phyloP scores from a whole-genome alignment of 2,329 filamentous ascomycete species.

The Pyrenophora tritici-repentis region DNA sequence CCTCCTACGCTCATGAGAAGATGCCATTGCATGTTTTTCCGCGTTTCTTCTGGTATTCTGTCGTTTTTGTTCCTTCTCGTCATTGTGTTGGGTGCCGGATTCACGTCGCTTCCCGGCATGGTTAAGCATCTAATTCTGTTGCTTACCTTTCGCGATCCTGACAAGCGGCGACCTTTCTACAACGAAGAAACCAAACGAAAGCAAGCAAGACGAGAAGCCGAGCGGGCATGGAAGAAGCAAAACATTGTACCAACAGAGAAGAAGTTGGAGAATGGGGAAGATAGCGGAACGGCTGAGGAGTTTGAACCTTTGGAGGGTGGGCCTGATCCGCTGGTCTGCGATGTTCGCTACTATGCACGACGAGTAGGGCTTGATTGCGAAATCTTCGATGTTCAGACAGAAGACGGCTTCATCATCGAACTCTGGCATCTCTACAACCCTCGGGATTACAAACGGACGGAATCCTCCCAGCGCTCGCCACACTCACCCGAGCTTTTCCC shows the following conservation, averaged over 20 bases:
- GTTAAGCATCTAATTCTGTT: constrained; percentile 57
- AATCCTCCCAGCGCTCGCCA: constrained; percentile 56
- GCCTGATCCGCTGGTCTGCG: constrained; percentile 75
- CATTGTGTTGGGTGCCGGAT: constrained; percentile 75
- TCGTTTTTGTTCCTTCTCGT: constrained; percentile 77
- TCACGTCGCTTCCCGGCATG: constrained; percentile 66
- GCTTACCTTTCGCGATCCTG: constrained; percentile 64
- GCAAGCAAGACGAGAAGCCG: constrained; percentile 61
- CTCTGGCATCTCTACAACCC: constrained; percentile 92
- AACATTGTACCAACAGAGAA: constrained; percentile 44
- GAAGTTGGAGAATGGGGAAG: constrained; percentile 48
- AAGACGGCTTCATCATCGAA: constrained; percentile 89
- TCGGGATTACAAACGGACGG: constrained; percentile 65
- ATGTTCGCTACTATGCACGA: constrained; percentile 84
- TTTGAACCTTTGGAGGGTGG: constrained; percentile 80
- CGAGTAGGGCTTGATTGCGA: constrained; percentile 87
- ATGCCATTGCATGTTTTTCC: constrained; percentile 69
- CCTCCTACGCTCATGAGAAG: constrained; percentile 69
- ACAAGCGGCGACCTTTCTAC: constrained; percentile 68
- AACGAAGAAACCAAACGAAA: constrained; percentile 70
- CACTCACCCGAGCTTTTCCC: constrained; percentile 68
- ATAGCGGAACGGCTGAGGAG: constrained; percentile 52
- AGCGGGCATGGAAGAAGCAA: constrained; percentile 64
- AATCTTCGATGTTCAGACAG: constrained; percentile 81
- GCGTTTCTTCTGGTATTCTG: constrained; percentile 71